Base-by-base conservation (phyloP, 164 flowering plant species). In the Amborella trichopoda region DNA sequence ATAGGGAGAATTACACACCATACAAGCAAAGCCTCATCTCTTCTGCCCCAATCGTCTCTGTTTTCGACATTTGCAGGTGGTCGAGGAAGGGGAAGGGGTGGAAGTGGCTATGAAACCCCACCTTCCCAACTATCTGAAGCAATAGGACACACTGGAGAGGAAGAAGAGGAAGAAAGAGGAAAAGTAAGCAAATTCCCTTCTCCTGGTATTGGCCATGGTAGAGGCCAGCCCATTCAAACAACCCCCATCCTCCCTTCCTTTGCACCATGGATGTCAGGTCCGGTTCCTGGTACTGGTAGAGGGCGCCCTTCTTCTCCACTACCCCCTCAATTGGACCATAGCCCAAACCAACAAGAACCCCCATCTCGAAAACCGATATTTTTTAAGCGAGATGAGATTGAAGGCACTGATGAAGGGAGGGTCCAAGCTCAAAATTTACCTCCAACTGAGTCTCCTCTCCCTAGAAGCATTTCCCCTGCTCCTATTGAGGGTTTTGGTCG, bases 401-500 rank as follows among this genome's bases (percentile, higher is more conserved):
- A 54, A 16, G 18, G 13, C 40, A 33, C 30, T 39, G 24, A 6
- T 9, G 34, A 30, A 8, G 19, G 19, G 41, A 37, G 6, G n/a
- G 19, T 21, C 1, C 41, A 37, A 37, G 5, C n/a, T 4, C 41
- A 34, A 5, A 44, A 27, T 44, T 46, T 26, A 8, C 24, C n/a
- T 17, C 40, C 13, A 9, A 23, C 4, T 13, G 46, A 26, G 16
- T 20, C 22, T 12, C 14, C 5, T 26, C 58, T 68, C 6, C 76
- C 74, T 0, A 23, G 44, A 3, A 53, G 58, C 28, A 22, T 65
- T 9, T 3, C 27, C 2, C 34, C 58, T 0, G 66, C 37, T n/a
- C n/a, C n/a, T n/a, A 16, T 74, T 19, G 22, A 69, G 0, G 74
- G 72, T 25, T 64, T 64, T 0, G 96, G 96, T 23, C 70, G 94